Base-by-base conservation (phyloP, 2,329 filamentous ascomycete genomes). In the Sporothrix phasma region DNA sequence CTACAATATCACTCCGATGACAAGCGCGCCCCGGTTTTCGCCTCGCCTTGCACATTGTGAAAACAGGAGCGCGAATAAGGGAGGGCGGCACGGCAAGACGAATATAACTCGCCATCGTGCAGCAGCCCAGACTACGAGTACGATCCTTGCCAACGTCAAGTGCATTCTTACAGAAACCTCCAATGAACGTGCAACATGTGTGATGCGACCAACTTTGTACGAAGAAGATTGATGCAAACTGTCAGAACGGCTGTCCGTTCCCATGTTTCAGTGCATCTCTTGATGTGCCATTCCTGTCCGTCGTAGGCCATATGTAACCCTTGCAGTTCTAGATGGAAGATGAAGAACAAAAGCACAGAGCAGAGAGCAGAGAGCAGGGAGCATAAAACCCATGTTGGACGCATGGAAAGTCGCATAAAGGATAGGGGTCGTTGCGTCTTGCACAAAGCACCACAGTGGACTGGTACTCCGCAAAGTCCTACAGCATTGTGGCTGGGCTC, bases 1-100 rank as follows among this genome's bases (percentile, higher is more conserved):
- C 64, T 65, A 45, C 26, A 65, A 65, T 65, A 62, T 62, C 64
- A 65, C 31, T 22, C 64, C 64, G 64, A 65, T 22, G 63, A 43
- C 47, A 61, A 64, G 54, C 63, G 63, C 26, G 63, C 19, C 39
- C 63, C 62, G 45, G 22, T 64, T 60, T 60, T 64, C 17, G 31
- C 46, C 29, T n/a, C 39, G 19, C 43, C 59, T 24, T 46, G 29
- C 58, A 24, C 43, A 61, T 61, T 43, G 58, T 41, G 46, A 62
- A 51, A 62, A 53, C 34, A 53, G 43, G 58, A 47, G 26, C 58
- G 39, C 39, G 41, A 61, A 53, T 47, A 24, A 47, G 19, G 29
- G 29, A 37, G 53, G 53, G 22, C 26, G 41, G 22, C 22, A 43
- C 54, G 37, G 54, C 37, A n/a, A 24, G n/a, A 56, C 51, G 31